These are phyloP conservation scores for Triticum urartu DNA, from an alignment of 176 grass and related monocot species.

Conservation along the genomic window DNA sequence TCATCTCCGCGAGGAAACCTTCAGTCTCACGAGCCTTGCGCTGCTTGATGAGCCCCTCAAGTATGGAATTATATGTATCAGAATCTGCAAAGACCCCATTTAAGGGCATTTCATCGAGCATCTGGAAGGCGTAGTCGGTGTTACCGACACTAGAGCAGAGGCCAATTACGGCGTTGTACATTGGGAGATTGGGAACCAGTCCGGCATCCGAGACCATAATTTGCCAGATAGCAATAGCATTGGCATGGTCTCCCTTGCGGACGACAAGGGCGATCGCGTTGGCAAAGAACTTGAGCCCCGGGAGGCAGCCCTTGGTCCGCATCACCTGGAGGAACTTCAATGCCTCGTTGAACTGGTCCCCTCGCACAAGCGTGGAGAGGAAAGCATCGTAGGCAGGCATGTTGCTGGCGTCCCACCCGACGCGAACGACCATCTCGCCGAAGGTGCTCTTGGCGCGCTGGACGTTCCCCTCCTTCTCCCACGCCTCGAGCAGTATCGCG, in stretches of 20 bases:
- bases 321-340: slow-evolving; percentile 66
- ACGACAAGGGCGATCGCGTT: slow-evolving; percentile 37
- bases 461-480: slow-evolving; percentile 67
- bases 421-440: slow-evolving; percentile 61
- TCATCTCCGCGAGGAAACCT: slow-evolving; percentile 70
- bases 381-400: slow-evolving; percentile 61
- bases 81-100: slow-evolving; percentile 67
- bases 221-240: slow-evolving; percentile 48
- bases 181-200: slow-evolving; percentile 50
- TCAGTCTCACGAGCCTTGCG: slow-evolving; percentile 57
- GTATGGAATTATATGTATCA: slow-evolving; percentile 65
- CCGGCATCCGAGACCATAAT: slow-evolving; percentile 59
- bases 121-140: slow-evolving; percentile 37
- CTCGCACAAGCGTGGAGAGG: slow-evolving; percentile 57
- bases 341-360: slow-evolving; percentile 43
- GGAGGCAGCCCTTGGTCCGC: slow-evolving; percentile 62
- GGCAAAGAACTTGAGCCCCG: slow-evolving; percentile 64
- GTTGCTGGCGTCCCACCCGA: slow-evolving; percentile 55
- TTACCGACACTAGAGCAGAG: slow-evolving; percentile 46
- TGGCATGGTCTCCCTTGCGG: slow-evolving; percentile 32
- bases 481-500: slow-evolving; percentile 76
- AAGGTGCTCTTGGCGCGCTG: slow-evolving; percentile 54
- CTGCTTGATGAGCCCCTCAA: slow-evolving; percentile 61
- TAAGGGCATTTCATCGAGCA: slow-evolving; percentile 85
- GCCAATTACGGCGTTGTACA: slow-evolving; percentile 65